A percentile compares a stretch with the other conserved stretches of the same genome.
phyloP scores from a whole-genome alignment of 208 protist genomes.

The Trypanosoma rangeli region DNA sequence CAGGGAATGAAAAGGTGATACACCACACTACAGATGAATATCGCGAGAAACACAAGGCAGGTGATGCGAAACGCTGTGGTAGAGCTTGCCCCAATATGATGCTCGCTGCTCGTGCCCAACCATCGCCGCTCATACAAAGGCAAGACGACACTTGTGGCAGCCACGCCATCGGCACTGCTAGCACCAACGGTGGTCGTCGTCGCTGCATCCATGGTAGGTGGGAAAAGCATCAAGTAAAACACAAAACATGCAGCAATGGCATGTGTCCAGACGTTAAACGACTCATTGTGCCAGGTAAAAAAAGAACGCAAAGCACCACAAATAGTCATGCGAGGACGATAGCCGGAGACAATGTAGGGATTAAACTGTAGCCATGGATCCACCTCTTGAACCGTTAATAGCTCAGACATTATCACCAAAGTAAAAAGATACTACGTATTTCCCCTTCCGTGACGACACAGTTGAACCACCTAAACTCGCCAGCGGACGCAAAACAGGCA shows the following conservation, averaged over 20 bases:
- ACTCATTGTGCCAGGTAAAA: conserved; percentile 68
- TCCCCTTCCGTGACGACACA: not conserved
- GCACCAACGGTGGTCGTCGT: conserved; percentile 1
- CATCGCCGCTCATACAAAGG: not conserved
- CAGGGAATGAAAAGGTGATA: conserved; percentile 76
- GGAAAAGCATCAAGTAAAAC: conserved; percentile 41
- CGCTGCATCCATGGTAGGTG: conserved; percentile 23
- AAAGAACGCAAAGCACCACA: conserved; percentile 45
- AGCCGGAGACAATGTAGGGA: conserved; percentile 52
- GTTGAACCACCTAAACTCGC: not conserved
- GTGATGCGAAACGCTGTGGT: conserved; percentile 15
- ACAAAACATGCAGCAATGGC: conserved; percentile 38
- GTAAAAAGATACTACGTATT: not conserved
- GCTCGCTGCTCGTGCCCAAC: not conserved
- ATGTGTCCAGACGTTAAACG: conserved; percentile 57
- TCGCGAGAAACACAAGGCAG: conserved; percentile 34
- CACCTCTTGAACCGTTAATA: conserved; percentile 50
- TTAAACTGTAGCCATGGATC: conserved; percentile 69
- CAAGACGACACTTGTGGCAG: not conserved
- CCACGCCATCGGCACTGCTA: not conserved
- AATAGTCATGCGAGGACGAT: conserved; percentile 46
- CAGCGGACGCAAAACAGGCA: not conserved
- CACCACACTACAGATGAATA: conserved; percentile 48
- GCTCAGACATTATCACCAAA: not conserved
- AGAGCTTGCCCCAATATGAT: not conserved